These are phyloP conservation scores for Beauveria varroae DNA, from an alignment of 2,329 filamentous ascomycete species.

Conservation along the genomic window DNA sequence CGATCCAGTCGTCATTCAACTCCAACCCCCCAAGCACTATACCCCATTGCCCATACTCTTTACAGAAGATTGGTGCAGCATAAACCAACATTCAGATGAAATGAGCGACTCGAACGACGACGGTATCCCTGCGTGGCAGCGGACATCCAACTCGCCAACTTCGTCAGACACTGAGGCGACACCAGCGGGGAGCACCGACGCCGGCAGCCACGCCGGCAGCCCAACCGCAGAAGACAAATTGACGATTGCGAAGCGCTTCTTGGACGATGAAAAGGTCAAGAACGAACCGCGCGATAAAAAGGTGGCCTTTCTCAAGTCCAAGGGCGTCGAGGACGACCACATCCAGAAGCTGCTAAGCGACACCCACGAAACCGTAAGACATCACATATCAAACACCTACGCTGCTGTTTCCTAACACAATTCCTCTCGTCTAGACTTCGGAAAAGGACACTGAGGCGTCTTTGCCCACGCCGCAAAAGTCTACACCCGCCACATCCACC, in stretches of 20 bases:
- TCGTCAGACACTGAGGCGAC: neutral
- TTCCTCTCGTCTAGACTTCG: neutral
- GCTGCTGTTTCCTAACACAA: neutral
- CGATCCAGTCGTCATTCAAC: neutral
- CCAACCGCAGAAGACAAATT: constrained; percentile 22
- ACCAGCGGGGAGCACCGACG: neutral
- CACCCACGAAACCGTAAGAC: constrained; percentile 10
- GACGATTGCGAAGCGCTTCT: constrained; percentile 66
- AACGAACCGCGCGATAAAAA: constrained; percentile 65
- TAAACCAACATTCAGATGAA: neutral
- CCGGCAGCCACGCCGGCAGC: constrained; percentile 12
- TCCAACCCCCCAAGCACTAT: neutral
- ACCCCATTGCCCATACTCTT: neutral
- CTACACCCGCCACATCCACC: constrained; percentile 12
- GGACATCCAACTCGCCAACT: constrained; percentile 3
- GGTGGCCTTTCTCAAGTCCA: constrained; percentile 66
- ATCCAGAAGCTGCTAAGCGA: constrained; percentile 57
- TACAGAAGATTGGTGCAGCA: neutral
- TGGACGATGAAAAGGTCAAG: constrained; percentile 66
- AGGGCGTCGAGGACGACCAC: constrained; percentile 61
- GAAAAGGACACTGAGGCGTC: neutral
- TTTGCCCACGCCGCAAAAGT: constrained; percentile 19
- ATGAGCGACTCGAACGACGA: constrained; percentile 25
- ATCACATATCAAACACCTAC: neutral
- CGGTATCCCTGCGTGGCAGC: constrained; percentile 27